Evolutionary conservation across 2,329 filamentous ascomycete genomes (phyloP).

Genomic region (Epichloe elymi): DNA sequence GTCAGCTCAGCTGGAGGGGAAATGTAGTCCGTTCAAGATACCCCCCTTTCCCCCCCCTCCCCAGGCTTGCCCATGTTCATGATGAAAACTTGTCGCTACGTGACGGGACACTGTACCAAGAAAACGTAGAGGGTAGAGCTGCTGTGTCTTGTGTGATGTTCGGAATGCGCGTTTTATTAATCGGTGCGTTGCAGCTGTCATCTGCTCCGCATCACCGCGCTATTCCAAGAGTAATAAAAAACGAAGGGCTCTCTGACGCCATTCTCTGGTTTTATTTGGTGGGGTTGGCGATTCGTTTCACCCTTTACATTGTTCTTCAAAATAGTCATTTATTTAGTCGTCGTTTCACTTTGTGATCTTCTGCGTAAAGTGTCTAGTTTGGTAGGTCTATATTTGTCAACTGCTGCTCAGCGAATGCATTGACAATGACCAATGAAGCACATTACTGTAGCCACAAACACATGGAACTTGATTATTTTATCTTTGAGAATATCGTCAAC

Average conservation of each 20-base stretch:
- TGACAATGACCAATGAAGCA: too few species aligned
- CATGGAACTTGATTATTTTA: too few species aligned
- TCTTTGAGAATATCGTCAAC: too few species aligned
- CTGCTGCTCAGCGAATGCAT: too few species aligned
- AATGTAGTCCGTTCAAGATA: background rate
- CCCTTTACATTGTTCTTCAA: constrained; percentile 36
- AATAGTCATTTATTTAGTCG: too few species aligned
- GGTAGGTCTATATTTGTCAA: too few species aligned
- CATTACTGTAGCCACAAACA: too few species aligned
- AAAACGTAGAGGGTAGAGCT: constrained; percentile 7
- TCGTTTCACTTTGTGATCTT: too few species aligned
- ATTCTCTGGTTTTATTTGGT: constrained; percentile 18
- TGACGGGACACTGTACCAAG: background rate
- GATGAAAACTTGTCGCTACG: background rate
- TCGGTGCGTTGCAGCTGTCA: constrained; percentile 38
- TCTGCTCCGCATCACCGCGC: constrained; percentile 42
- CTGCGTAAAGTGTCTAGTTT: too few species aligned
- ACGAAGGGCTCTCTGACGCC: constrained; percentile 51
- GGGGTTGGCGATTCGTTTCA: constrained; percentile 50
- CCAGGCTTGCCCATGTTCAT: background rate
- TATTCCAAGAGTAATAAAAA: constrained; percentile 40
- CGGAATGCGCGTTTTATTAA: constrained; percentile 29
- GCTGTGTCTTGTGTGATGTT: background rate
- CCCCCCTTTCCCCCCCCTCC: background rate
- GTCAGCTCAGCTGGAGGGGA: background rate